A percentile compares a stretch with the other conserved stretches of the same genome.
phyloP scores from a whole-genome alignment of 1,284 basidiomycete species.

The Lignosus rhinocerotis region DNA sequence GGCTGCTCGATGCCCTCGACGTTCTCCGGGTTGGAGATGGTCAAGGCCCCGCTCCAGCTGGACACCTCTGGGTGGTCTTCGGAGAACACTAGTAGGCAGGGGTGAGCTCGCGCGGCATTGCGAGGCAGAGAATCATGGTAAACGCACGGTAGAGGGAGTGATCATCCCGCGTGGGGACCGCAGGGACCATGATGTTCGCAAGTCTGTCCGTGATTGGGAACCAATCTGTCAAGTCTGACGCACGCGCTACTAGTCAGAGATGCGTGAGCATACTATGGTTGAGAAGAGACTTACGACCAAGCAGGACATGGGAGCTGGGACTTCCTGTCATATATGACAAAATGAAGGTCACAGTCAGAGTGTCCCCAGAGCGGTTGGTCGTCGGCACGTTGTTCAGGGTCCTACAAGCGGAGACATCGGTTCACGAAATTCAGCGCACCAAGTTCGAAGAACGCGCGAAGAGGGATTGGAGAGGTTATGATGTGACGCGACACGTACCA shows the following conservation, averaged over 20 bases:
- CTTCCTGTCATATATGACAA: conserved; percentile 11
- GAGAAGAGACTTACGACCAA: conserved; percentile 7
- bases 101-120: not conserved
- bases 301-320: conserved; percentile 7
- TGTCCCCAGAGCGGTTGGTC: conserved; percentile 14
- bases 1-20: conserved; percentile 12
- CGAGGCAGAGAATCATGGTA: not conserved
- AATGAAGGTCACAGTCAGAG: conserved; percentile 13
- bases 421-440: not conserved
- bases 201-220: conserved; percentile 18
- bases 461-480: no score
- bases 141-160: conserved; percentile 18
- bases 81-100: not conserved
- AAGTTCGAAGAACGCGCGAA: not conserved
- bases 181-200: conserved; percentile 18
- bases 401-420: not conserved
- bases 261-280: not conserved
- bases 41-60: conserved; percentile 17
- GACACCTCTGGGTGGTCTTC: conserved; percentile 14
- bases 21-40: conserved; percentile 23
- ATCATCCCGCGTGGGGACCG: conserved; percentile 18
- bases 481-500: conserved; percentile 8
- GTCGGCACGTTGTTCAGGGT: conserved; percentile 9
- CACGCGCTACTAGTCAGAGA: not conserved
- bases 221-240: conserved; percentile 19